Percentiles rank a stretch among this genome's conserved stretches.
Conservation (phyloP, 73 alveolate species). For the Halteria grandinella region DNA sequence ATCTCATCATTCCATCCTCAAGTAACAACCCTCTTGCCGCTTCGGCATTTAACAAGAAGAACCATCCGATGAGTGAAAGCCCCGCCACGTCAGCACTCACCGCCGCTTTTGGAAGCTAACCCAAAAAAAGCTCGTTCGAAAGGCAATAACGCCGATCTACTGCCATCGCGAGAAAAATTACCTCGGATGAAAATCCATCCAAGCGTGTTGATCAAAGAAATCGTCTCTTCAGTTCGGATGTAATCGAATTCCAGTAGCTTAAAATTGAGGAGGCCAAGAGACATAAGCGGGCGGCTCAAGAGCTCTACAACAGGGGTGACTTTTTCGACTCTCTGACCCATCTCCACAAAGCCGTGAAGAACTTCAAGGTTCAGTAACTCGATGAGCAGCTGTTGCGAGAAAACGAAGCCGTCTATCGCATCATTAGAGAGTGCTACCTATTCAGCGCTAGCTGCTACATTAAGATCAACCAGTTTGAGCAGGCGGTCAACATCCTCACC, state of each 20-base stretch:
- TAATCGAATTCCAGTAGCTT: background rate
- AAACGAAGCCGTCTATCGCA: slow-evolving; percentile 20
- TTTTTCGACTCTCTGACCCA: slow-evolving; percentile 25
- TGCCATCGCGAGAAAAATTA: too few relatives aligned
- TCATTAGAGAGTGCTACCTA: slow-evolving; percentile 37
- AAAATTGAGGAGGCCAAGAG: slow-evolving; percentile 16
- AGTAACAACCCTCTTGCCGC: too few relatives aligned
- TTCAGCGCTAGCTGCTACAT: slow-evolving; percentile 49
- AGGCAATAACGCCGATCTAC: too few relatives aligned
- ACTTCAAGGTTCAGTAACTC: slow-evolving; percentile 15
- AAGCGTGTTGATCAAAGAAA: background rate
- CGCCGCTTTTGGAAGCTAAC: too few relatives aligned
- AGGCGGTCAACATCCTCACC: slow-evolving; percentile 21
- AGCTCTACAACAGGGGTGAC: slow-evolving; percentile 22
- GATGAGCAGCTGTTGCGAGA: background rate
- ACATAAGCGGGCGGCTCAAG: background rate
- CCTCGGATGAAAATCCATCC: too few relatives aligned
- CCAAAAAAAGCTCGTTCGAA: too few relatives aligned
- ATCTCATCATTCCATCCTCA: too few relatives aligned
- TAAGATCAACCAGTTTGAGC: slow-evolving; percentile 37
- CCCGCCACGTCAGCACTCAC: too few relatives aligned
- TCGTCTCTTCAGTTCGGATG: slow-evolving; percentile 32
- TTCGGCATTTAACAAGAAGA: too few relatives aligned
- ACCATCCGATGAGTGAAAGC: too few relatives aligned
- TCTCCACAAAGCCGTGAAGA: slow-evolving; percentile 30